Conservation (phyloP, 129 eudicot species). For the Flaveria sonorensis region DNA sequence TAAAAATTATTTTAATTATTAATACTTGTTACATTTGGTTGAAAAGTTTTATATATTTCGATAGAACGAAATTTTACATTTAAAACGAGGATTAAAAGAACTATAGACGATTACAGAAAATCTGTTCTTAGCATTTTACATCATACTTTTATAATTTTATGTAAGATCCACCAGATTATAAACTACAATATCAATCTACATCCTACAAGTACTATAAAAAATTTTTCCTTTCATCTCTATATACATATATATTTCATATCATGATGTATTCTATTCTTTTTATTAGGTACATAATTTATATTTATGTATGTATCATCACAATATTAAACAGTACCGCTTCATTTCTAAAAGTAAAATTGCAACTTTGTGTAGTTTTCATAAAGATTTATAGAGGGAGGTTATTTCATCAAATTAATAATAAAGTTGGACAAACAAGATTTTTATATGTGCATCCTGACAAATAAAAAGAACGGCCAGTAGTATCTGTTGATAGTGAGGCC, state of each 20-base stretch:
- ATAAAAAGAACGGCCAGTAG: constrained; percentile 54
- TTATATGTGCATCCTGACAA: constrained; percentile 30
- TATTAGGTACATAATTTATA: too few relatives aligned
- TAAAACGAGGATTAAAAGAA: too few relatives aligned
- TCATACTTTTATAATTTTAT: too few relatives aligned
- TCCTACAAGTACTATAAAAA: too few relatives aligned
- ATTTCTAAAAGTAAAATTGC: background rate
- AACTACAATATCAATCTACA: too few relatives aligned
- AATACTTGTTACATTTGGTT: background rate
- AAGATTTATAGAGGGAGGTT: constrained; percentile 2
- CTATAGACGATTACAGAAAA: too few relatives aligned
- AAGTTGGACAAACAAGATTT: background rate
- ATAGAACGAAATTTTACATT: background rate
- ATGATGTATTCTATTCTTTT: too few relatives aligned
- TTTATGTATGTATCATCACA: background rate
- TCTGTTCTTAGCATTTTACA: too few relatives aligned
- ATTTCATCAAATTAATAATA: background rate
- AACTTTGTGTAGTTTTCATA: background rate
- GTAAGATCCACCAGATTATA: too few relatives aligned
- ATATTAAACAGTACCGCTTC: background rate
- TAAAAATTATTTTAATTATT: background rate
- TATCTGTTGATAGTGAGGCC: constrained; percentile 45
- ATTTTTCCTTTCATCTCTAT: too few relatives aligned
- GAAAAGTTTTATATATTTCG: too few relatives aligned
- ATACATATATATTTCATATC: too few relatives aligned